phyloP scores from a whole-genome alignment of 192 early-diverging fungal genomes.

The Endogone sp. region DNA sequence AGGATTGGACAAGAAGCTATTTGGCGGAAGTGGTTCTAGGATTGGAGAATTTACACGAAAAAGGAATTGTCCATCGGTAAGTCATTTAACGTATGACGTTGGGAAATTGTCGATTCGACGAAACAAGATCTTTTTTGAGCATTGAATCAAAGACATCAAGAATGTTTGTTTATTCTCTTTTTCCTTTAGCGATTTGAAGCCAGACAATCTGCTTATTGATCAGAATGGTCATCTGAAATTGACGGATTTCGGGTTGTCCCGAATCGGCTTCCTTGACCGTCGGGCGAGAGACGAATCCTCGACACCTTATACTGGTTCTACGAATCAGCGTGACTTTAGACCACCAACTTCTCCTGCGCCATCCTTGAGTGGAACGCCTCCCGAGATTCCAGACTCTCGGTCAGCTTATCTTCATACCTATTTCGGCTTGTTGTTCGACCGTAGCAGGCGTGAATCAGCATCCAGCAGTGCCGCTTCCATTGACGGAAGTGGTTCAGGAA shows the following conservation, averaged over 20 bases:
- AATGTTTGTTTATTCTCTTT: too few species aligned
- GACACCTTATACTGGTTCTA: conserved; percentile 4
- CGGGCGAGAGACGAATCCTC: conserved; percentile 53
- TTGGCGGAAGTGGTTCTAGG: conserved; percentile 79
- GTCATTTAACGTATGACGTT: too few species aligned
- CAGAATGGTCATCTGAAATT: conserved; percentile 81
- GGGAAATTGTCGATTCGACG: too few species aligned
- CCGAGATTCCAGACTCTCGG: conserved; percentile 3
- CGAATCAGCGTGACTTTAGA: conserved; percentile 18
- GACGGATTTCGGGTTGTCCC: conserved; percentile 84
- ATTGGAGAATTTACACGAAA: conserved; percentile 72
- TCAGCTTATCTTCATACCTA: conserved; percentile 25
- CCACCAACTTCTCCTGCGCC: conserved; percentile 24
- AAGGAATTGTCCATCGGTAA: conserved; percentile 81
- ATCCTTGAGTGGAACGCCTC: conserved; percentile 12
- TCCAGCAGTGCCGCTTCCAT: conserved; percentile 37
- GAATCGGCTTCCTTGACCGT: conserved; percentile 80
- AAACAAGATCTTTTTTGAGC: too few species aligned
- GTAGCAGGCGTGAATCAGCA: conserved; percentile 41
- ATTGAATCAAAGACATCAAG: too few species aligned
- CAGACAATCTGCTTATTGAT: conserved; percentile 84
- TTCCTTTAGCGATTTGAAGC: conserved; percentile 76
- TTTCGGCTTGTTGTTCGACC: conserved; percentile 34
- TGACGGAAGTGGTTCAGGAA: conserved; percentile 19
- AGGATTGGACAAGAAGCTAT: conserved; percentile 85